Percentiles rank a stretch among this genome's conserved stretches.
Conservation (phyloP, 352 stramenopile genomes). For the Thraustotheca clavata region DNA sequence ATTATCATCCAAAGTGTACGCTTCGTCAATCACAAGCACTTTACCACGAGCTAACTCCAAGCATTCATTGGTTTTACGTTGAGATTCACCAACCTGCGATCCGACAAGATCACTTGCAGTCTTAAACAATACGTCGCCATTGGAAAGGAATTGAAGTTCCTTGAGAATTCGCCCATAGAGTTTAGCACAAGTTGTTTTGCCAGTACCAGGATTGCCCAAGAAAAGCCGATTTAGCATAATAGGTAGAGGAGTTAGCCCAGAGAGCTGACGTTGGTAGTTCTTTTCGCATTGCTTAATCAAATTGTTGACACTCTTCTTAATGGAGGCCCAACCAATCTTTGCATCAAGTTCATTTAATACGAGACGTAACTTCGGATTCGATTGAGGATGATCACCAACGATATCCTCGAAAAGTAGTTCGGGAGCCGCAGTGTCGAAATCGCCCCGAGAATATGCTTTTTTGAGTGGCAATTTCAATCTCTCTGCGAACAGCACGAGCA, state of each 20-base stretch:
- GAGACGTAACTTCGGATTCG: constrained; percentile 55
- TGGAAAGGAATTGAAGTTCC: constrained; percentile 83
- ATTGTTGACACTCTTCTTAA: constrained; percentile 70
- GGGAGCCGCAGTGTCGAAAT: constrained; percentile 37
- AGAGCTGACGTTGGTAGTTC: constrained; percentile 80
- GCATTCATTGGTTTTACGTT: constrained; percentile 80
- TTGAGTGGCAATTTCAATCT: constrained; percentile 57
- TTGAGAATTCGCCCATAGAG: constrained; percentile 85
- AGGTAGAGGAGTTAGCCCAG: constrained; percentile 45
- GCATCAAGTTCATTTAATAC: constrained; percentile 48
- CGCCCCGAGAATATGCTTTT: constrained; percentile 56
- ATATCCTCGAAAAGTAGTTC: constrained; percentile 45
- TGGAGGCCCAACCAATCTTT: constrained; percentile 68
- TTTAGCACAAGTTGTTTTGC: constrained; percentile 87
- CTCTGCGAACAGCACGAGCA: constrained; percentile 60
- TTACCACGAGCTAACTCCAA: constrained; percentile 78
- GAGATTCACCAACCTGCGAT: constrained; percentile 66
- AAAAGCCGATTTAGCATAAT: constrained; percentile 84
- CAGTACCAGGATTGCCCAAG: constrained; percentile 86
- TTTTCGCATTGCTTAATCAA: constrained; percentile 65
- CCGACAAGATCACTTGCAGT: constrained; percentile 84
- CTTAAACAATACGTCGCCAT: constrained; percentile 84
- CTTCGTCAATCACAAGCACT: constrained; percentile 91
- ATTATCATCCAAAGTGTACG: constrained; percentile 83
- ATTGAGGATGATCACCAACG: constrained; percentile 62